Base-by-base conservation (phyloP, 139 green algal genomes). In the Micromonas pusilla region DNA sequence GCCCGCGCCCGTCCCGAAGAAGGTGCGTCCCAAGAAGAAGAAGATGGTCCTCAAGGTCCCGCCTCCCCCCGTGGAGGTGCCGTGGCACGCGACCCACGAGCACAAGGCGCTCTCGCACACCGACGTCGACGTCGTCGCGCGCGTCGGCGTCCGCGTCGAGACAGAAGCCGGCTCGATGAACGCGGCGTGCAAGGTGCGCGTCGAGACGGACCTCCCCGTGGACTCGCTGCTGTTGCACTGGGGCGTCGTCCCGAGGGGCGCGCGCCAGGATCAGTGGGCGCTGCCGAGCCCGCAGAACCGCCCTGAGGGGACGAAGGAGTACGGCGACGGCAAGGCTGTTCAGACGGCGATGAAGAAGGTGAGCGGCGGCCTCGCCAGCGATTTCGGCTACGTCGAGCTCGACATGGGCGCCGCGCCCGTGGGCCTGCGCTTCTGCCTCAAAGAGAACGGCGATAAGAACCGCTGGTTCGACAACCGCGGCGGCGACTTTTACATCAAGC, bases 221-320 rank as follows among this genome's bases (percentile, higher is more conserved):
- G 52, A 78, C 34, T n/a, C n/a, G n/a, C 28, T 73, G 21, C 39
- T 73, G 1, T 30, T 80, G 9, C 74, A 80, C 38, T 80, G 74
- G 74, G 74, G 74, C 5, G 66, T 80, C 62, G 74, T 80, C 19
- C 74, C 74, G 2, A 57, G 57, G 19, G 74, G 74, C 39, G 74
- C 31, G 32, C 34, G 63, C 38, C 5, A 28, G 31, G 74, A 80
- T 52, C 9, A 64, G 25, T 80, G 74, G 74, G 28, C 63, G 5
- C 13, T 60, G 13, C 74, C 74, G 5, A 32, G 32, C 23, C 33
- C 39, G 23, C 1, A 19, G n/a, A 57, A 16, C 31, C 57, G 74
- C 25, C 74, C 74, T 2, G 6, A 25, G 1, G 63, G 37, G 16
- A 66, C 74, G 1, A 39, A 26, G 32, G 28, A 32, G 62, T 63